These are phyloP conservation scores for Aspergillus steynii DNA, from an alignment of 495 filamentous ascomycete genomes.

Conservation along the genomic window DNA sequence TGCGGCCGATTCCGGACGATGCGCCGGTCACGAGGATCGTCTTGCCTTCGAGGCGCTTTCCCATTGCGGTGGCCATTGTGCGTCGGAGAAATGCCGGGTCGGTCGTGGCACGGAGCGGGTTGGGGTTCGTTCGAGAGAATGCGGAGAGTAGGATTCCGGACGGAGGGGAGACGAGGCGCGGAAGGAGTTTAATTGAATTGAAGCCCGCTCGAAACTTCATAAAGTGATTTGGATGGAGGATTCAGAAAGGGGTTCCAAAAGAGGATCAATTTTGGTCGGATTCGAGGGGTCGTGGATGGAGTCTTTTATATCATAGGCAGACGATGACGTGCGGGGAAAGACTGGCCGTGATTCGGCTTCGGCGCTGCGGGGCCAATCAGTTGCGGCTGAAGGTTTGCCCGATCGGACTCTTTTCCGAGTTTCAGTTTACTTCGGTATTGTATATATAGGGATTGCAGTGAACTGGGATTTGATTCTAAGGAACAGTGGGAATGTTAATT, in stretches of 20 bases:
- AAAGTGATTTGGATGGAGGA: constrained; percentile 13
- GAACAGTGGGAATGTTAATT: no score
- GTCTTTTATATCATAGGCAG: constrained; percentile 1
- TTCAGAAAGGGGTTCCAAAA: not conserved
- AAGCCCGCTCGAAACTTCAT: constrained; percentile 35
- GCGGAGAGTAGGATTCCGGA: constrained; percentile 16
- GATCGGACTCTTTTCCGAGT: constrained; percentile 13
- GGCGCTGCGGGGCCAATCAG: constrained; percentile 1
- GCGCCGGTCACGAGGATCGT: constrained; percentile 92
- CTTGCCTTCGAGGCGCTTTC: constrained; percentile 88
- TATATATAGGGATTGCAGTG: no score
- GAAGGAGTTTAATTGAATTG: constrained; percentile 33
- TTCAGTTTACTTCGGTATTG: not conserved
- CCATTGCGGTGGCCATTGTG: constrained; percentile 75
- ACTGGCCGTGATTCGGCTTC: constrained; percentile 16
- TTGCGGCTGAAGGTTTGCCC: constrained; percentile 23
- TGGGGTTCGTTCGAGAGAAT: constrained; percentile 20
- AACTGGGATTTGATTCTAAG: no score
- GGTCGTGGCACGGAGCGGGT: constrained; percentile 8
- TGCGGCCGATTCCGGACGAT: constrained; percentile 87
- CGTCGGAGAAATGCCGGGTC: constrained; percentile 33
- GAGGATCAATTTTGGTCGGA: not conserved
- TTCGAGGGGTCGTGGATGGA: not conserved
- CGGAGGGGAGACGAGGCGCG: constrained; percentile 18
- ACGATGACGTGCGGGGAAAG: constrained; percentile 16